Evolutionary conservation across 2,329 filamentous ascomycete species (phyloP), one percentile per base, ranked within the genome.

Genomic region (Phyllosticta capitalensis): DNA sequence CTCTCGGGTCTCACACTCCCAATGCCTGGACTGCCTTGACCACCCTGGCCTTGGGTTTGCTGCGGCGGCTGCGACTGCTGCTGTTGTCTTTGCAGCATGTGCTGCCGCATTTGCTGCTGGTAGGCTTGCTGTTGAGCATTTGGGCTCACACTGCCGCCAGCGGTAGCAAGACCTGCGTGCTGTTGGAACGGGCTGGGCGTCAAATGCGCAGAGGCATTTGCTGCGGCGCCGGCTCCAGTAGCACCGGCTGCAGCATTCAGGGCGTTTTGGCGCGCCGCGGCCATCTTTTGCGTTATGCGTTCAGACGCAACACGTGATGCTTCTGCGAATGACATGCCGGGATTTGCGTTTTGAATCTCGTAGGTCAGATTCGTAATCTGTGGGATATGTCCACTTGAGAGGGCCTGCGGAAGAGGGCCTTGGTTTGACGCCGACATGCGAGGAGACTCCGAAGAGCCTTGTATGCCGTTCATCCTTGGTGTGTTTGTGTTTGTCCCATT

Each of bases 81-180:
- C 59, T 66, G 70, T 61, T 70, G 66, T 51, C 69, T 68, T 62
- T 66, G 70, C 70, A 74, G 69, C 64, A 72, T 63, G 56, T 68
- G 69, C 62, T 71, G 68, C 38, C 71, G 66, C 58, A 73, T 67
- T 55, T 73, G 70, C 56, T 68, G 66, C 56, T 72, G 70, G 60
- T 72, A 73, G 33, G 53, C 38, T 26, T 52, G 51, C 17, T 60
- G 58, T 12, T 55, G 48, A 14, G 54, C 51, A 49, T 52, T 58
- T 3, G 59, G 59, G 52, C 59, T 61, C 22, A 53, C 52, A 30
- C 59, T 61, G 54, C 55, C 59, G 38, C 59, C 59, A 4, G 49
- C 17, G 12, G 7, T 60, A 22, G 59, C 55, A 20, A 58, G 55
- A 17, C 38, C n/a, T 9, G 55, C 45, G 26, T 61, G 56, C 49